These are phyloP conservation scores for Tuctoria greenei DNA, from an alignment of 176 grass and related monocot genomes.

Conservation along the genomic window DNA sequence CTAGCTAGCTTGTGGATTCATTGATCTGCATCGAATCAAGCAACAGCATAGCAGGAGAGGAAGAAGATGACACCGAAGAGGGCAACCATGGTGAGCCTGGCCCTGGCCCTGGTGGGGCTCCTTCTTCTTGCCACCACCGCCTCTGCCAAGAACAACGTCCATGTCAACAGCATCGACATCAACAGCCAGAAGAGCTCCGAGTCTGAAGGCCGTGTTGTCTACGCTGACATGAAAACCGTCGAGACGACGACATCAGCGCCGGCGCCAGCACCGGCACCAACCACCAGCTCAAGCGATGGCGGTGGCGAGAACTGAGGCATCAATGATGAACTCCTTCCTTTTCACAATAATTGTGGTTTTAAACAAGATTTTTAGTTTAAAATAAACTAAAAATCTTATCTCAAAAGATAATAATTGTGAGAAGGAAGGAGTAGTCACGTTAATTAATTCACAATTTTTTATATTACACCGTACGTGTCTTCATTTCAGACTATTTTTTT, in stretches of 20 bases:
- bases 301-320: background rate
- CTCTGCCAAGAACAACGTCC: background rate
- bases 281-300: background rate
- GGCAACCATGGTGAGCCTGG: slow-evolving; percentile 19
- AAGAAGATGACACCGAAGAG: background rate
- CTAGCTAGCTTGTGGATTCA: background rate
- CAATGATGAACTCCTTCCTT: too few species aligned
- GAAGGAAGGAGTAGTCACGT: too few species aligned
- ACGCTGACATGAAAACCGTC: slow-evolving; percentile 24
- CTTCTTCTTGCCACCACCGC: background rate
- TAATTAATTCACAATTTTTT: too few species aligned
- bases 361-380: too few species aligned
- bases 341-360: too few species aligned
- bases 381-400: too few species aligned
- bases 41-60: too few species aligned
- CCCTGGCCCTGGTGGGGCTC: slow-evolving; percentile 21
- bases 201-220: slow-evolving; percentile 30
- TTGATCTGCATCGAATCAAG: too few species aligned
- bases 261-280: background rate
- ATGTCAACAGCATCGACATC: background rate
- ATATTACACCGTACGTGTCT: too few species aligned
- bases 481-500: too few species aligned
- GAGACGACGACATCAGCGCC: background rate
- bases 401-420: too few species aligned
- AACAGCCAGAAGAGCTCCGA: background rate